Percentiles rank a stretch among this genome's conserved stretches.
These are phyloP conservation scores for Aspergillus fructus DNA, from an alignment of 2,329 filamentous ascomycete genomes.

Conservation along the genomic window DNA sequence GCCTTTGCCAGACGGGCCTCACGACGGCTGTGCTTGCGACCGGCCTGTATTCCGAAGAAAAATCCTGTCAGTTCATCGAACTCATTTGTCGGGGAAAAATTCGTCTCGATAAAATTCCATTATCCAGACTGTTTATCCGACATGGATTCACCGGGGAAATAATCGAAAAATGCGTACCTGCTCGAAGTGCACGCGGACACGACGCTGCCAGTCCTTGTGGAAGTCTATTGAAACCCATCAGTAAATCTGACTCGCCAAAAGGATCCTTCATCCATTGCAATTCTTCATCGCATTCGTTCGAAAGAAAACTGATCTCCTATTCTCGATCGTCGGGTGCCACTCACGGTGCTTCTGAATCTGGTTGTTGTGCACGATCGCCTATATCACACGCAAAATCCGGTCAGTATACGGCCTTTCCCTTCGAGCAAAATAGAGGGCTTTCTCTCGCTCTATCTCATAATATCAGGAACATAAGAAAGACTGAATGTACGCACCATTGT, in stretches of 20 bases:
- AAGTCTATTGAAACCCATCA: constrained; percentile 64
- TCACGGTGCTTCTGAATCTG: constrained; percentile 94
- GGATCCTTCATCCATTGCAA: constrained; percentile 10
- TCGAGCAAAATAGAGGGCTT: constrained; percentile 1
- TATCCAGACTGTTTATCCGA: constrained; percentile 15
- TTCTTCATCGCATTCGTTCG: constrained; percentile 1
- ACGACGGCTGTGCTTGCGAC: constrained; percentile 91
- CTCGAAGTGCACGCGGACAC: constrained; percentile 99
- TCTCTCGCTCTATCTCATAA: constrained; percentile 12
- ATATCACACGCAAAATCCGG: constrained; percentile 33
- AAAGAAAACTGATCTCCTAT: neutral
- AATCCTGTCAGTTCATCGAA: constrained; percentile 38
- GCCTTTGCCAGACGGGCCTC: constrained; percentile 92
- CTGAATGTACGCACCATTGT: constrained; percentile 46
- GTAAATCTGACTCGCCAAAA: constrained; percentile 18
- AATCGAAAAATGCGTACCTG: constrained; percentile 69
- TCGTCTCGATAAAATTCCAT: constrained; percentile 12
- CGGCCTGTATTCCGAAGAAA: constrained; percentile 64
- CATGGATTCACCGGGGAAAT: constrained; percentile 13
- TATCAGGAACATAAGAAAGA: constrained; percentile 11
- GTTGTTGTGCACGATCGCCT: constrained; percentile 99
- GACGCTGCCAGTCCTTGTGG: constrained; percentile 99
- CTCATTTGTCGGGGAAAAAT: constrained; percentile 11
- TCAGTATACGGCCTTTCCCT: constrained; percentile 16
- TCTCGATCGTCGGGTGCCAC: constrained; percentile 33